Conservation (phyloP, 176 grass and related monocot genomes). For the Metroxylon sagu region DNA sequence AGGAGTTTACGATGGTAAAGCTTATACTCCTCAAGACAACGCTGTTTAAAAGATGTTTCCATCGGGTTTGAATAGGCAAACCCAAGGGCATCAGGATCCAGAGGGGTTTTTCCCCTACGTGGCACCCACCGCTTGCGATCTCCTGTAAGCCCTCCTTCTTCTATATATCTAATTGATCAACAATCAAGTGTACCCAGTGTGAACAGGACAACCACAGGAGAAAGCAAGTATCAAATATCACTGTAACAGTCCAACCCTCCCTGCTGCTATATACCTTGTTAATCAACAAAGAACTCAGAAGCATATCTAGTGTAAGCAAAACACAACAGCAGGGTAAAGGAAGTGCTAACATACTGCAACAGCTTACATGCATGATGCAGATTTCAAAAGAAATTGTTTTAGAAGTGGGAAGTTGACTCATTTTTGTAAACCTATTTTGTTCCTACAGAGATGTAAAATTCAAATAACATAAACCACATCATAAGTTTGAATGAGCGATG, state of each 20-base stretch:
- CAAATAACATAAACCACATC: too few relatives aligned
- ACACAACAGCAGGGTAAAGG: neutral
- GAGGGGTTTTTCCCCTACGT: constrained; percentile 71
- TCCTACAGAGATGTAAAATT: too few relatives aligned
- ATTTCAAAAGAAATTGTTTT: too few relatives aligned
- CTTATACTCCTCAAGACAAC: constrained; percentile 74
- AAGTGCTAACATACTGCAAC: too few relatives aligned
- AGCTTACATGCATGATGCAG: too few relatives aligned
- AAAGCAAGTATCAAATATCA: too few relatives aligned
- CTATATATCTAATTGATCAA: constrained; percentile 57
- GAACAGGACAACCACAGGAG: constrained; percentile 3
- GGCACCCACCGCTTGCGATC: constrained; percentile 98
- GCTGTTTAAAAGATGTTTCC: constrained; percentile 81
- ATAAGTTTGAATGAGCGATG: too few relatives aligned
- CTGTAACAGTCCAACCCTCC: constrained; percentile 34
- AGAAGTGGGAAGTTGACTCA: too few relatives aligned
- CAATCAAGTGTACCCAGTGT: neutral
- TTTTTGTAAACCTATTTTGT: too few relatives aligned
- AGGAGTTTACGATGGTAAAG: constrained; percentile 68
- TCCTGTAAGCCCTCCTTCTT: constrained; percentile 96
- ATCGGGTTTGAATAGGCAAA: constrained; percentile 91
- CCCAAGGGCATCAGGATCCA: constrained; percentile 87
- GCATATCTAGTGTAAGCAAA: constrained; percentile 4
- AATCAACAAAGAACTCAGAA: constrained; percentile 3
- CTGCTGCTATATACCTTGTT: constrained; percentile 81